Base-by-base conservation (phyloP, 2,329 filamentous ascomycete genomes). In the Colletotrichum chrysophilum region DNA sequence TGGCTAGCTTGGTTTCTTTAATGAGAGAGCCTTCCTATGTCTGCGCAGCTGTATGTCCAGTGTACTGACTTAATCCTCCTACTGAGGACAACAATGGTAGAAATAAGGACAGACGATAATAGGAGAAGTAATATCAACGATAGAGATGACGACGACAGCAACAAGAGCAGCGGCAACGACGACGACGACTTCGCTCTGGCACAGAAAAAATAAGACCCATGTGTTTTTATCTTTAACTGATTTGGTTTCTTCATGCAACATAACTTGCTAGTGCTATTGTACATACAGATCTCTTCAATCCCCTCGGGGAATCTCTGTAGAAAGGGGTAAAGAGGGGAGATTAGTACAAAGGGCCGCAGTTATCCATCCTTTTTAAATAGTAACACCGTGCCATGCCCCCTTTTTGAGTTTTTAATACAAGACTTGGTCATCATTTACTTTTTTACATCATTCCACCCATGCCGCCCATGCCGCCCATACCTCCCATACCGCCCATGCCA, bases 391-490 rank as follows among this genome's bases (percentile, higher is more conserved):
- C 87, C 86, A 88, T 88, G 85, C 86, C 84, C 85, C 85, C 80
- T 83, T 80, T 76, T 68, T 62, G 71, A 28, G 64, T 66, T 76
- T 81, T 78, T 80, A 81, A 81, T 79, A 78, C 76, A 79, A 78
- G 74, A 74, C 71, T 75, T 64, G 36, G 70, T 78, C 56, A 77
- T 73, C 64, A 77, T 67, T 34, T 32, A 34, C 62, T 77, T 76
- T 83, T 81, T 90, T 90, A 91, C 90, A 91, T 91, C 90, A 91
- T 91, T 72, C 89, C 89, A n/a, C 89, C 90, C 90, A 92, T 90
- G 28, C 90, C 89, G 12, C 87, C 89, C 93, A 95, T 95, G 79
- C 91, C 92, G 56, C 91, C 92, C 90, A 92, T 93, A 77, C 91
- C 92, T 64, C 92, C 92, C 89, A 93, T 94, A 52, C 43, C 43